Conservation (phyloP, 225 moss, liverwort and hornwort genomes). For the Polytrichum formosum region DNA sequence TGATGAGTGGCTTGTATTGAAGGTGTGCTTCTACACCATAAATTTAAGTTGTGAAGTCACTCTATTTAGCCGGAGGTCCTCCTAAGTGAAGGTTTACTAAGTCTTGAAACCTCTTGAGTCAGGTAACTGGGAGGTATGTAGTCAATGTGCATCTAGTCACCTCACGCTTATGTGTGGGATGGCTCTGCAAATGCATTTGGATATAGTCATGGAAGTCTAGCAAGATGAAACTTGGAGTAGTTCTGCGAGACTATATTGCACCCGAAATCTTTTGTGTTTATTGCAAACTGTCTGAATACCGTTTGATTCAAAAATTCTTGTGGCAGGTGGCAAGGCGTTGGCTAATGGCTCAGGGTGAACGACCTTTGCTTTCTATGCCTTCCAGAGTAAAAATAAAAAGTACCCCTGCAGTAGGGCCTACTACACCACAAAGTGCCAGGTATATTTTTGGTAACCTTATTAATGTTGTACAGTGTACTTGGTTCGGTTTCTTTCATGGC, state of each 20-base stretch:
- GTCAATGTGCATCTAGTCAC: neutral
- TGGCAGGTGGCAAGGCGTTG: conserved; percentile 82
- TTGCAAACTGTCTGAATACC: too few relatives aligned
- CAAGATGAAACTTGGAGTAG: neutral
- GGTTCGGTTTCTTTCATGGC: neutral
- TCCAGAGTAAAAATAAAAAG: conserved; percentile 62
- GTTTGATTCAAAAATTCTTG: neutral
- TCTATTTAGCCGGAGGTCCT: too few relatives aligned
- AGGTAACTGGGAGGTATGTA: too few relatives aligned
- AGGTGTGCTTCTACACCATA: conserved; percentile 40
- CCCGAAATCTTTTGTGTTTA: neutral
- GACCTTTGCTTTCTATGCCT: conserved; percentile 51
- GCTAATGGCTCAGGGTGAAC: conserved; percentile 84
- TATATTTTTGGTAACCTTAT: conserved; percentile 12
- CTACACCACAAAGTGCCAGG: conserved; percentile 80
- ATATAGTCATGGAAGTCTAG: neutral
- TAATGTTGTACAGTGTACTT: neutral
- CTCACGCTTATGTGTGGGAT: neutral
- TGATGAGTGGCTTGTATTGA: conserved; percentile 86
- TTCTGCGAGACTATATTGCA: neutral
- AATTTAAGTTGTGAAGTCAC: neutral
- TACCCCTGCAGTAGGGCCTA: conserved; percentile 52
- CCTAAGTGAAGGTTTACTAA: too few relatives aligned
- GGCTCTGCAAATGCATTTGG: neutral
- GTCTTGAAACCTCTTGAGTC: too few relatives aligned